These are phyloP conservation scores for Castanea crenata DNA, from an alignment of 306 rosid genomes.

Conservation along the genomic window DNA sequence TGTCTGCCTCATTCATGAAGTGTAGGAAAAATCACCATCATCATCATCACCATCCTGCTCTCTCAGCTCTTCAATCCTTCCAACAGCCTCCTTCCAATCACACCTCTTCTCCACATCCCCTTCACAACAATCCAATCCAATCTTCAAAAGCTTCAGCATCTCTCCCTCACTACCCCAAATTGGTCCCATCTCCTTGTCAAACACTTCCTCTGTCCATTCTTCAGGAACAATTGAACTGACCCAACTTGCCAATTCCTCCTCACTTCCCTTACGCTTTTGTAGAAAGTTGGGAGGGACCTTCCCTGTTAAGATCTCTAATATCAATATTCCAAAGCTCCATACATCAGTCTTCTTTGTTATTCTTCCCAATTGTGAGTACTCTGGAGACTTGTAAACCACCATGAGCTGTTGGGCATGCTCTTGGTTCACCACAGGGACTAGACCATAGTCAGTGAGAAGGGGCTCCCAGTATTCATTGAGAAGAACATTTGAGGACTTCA, in stretches of 20 bases:
- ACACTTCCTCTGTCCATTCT: constrained; percentile 53
- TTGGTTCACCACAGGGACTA: constrained; percentile 74
- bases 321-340: constrained; percentile 79
- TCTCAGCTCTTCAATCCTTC: constrained; percentile 59
- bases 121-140: constrained; percentile 64
- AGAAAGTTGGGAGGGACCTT: constrained; percentile 50
- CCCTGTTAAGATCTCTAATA: constrained; percentile 70
- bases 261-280: constrained; percentile 56
- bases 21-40: constrained; percentile 9
- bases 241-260: constrained; percentile 64
- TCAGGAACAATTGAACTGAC: constrained; percentile 47
- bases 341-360: constrained; percentile 84
- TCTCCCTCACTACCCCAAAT: constrained; percentile 40
- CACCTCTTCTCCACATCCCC: constrained; percentile 65
- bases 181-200: constrained; percentile 57
- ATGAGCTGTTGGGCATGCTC: constrained; percentile 65
- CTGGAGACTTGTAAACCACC: constrained; percentile 81
- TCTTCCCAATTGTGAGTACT: constrained; percentile 56
- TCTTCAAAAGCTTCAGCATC: constrained; percentile 63
- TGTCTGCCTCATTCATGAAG: constrained; percentile 40
- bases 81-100: constrained; percentile 64
- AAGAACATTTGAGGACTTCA: constrained; percentile 84
- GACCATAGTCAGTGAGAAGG: constrained; percentile 69
- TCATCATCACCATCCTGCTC: constrained; percentile 33
- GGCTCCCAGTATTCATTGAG: constrained; percentile 59